Conservation (phyloP, 108 stramenopile species). For the Thalassiosira profunda region DNA sequence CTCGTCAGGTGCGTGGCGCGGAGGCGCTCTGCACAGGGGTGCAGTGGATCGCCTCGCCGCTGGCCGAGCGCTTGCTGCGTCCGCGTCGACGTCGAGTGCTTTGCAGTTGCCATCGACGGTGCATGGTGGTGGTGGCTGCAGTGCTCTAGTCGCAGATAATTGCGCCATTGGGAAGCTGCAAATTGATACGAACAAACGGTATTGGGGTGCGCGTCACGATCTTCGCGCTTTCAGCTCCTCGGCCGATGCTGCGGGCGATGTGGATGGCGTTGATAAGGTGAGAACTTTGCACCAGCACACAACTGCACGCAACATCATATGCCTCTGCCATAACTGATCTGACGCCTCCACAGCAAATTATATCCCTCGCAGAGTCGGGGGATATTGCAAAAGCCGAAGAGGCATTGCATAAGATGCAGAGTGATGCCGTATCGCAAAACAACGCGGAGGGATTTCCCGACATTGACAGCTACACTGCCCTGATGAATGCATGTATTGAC, state of each 20-base stretch:
- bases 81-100: background rate
- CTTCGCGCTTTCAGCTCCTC: constrained; percentile 8
- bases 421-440: constrained; percentile 19
- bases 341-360: constrained; percentile 28
- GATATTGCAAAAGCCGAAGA: constrained; percentile 29
- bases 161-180: background rate
- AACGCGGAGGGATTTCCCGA: constrained; percentile 19
- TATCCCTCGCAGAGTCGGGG: constrained; percentile 31
- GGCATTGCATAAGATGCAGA: constrained; percentile 26
- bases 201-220: background rate
- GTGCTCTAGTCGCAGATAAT: no score
- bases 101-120: background rate
- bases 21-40: background rate
- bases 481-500: constrained; percentile 36
- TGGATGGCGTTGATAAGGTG: background rate
- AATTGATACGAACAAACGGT: background rate
- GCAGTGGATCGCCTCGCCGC: background rate
- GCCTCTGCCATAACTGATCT: no score
- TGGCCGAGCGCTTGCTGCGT: background rate
- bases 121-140: no score
- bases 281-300: background rate
- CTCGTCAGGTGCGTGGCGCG: background rate
- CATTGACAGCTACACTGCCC: constrained; percentile 42
- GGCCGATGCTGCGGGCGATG: background rate
- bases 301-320: background rate